Base-by-base conservation (phyloP, 495 filamentous ascomycete genomes). In the Pyrenula massariospora region DNA sequence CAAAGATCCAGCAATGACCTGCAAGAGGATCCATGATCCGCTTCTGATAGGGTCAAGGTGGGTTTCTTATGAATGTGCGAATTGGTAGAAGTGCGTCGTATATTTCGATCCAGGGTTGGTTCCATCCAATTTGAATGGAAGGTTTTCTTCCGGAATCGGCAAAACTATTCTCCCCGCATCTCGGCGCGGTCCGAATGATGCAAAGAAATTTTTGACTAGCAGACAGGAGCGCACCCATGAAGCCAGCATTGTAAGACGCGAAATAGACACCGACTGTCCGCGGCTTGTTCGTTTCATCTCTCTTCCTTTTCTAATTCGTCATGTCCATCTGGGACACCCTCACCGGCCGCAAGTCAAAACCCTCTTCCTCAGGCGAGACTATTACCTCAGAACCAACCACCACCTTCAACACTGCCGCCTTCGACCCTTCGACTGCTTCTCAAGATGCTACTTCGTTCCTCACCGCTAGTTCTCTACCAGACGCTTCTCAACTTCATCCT, bases 241-340 rank as follows among this genome's bases (percentile, higher is more conserved):
- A n/a, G n/a, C n/a, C n/a, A n/a, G n/a, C n/a, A n/a, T n/a, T n/a
- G n/a, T n/a, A n/a, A n/a, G n/a, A n/a, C n/a, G n/a, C n/a, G n/a
- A n/a, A n/a, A n/a, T n/a, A n/a, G n/a, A n/a, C n/a, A n/a, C n/a
- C n/a, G n/a, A n/a, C n/a, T n/a, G n/a, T n/a, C n/a, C n/a, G n/a
- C n/a, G n/a, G n/a, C n/a, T n/a, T n/a, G n/a, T n/a, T n/a, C n/a
- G n/a, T n/a, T n/a, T n/a, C n/a, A n/a, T n/a, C n/a, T n/a, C n/a
- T n/a, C n/a, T n/a, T n/a, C n/a, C n/a, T n/a, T 42, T 5, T 42
- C 15, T 42, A 8, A 15, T 63, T 62, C 66, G 75, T 57, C 57
- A 89, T 89, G 87, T 79, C 84, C 23, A 81, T 93, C 68, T 96
- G 91, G 91, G 89, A 94, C 67, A 83, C 85, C 49, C 74, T 96